Conservation (phyloP, 1,284 basidiomycete species). For the Moniliophthora roreri region DNA sequence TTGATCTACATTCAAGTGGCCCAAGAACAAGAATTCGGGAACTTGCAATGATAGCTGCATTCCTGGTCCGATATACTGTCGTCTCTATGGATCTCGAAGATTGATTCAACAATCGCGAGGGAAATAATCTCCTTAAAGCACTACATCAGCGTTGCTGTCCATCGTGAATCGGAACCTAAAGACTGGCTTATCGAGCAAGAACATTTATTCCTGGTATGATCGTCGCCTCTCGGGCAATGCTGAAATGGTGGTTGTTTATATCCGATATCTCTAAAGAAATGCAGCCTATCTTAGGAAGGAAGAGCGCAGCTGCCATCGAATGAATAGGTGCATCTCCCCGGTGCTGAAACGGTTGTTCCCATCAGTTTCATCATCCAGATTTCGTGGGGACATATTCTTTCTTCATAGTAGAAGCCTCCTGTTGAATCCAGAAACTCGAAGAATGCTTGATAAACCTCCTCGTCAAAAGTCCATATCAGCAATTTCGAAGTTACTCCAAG, state of each 20-base stretch:
- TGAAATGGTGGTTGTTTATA: conserved; percentile 42
- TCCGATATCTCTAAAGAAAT: conserved; percentile 68
- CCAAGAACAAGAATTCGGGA: too few species aligned
- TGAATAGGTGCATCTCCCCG: conserved; percentile 86
- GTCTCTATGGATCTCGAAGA: too few species aligned
- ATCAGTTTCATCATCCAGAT: background rate
- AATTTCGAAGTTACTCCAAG: conserved; percentile 85
- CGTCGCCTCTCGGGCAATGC: conserved; percentile 6
- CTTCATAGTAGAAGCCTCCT: conserved; percentile 85
- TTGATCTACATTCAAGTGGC: too few species aligned
- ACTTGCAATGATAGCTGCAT: too few species aligned
- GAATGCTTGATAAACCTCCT: conserved; percentile 68
- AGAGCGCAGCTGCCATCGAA: conserved; percentile 69
- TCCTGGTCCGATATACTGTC: too few species aligned
- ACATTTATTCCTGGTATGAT: conserved; percentile 2
- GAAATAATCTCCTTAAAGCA: too few species aligned
- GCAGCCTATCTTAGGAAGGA: conserved; percentile 61
- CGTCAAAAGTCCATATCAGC: conserved; percentile 81
- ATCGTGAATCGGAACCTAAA: too few species aligned
- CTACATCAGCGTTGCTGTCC: too few species aligned
- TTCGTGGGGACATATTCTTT: conserved; percentile 15
- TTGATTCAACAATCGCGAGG: too few species aligned
- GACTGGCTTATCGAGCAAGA: background rate
- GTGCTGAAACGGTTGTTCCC: conserved; percentile 32
- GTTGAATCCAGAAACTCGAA: conserved; percentile 74